Percentiles rank a stretch among this genome's conserved stretches.
Conservation (phyloP, 2,329 filamentous ascomycete species). For the Chalaropsis thielavioides region DNA sequence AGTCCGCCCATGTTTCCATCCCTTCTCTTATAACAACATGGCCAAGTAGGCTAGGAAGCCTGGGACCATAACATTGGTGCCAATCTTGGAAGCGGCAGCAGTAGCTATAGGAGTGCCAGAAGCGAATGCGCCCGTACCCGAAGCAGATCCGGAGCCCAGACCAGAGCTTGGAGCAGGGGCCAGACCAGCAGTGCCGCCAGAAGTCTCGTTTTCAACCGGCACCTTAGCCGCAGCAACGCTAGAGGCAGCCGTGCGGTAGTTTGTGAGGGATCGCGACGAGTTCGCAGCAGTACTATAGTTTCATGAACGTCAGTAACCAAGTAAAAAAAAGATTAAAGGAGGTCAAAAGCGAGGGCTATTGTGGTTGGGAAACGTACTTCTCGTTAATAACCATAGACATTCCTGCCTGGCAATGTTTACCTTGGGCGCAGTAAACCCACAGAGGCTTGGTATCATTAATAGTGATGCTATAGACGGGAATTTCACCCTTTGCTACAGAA, state of each 20-base stretch:
- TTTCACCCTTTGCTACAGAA: conserved; percentile 32
- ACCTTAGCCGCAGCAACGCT: conserved; percentile 23
- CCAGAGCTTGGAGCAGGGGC: conserved; percentile 6
- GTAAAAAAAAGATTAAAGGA: neutral
- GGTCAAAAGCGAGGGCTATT: neutral
- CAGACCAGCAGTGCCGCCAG: conserved; percentile 14
- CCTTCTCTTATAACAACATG: conserved; percentile 10
- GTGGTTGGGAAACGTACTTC: conserved; percentile 36
- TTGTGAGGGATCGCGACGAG: conserved; percentile 35
- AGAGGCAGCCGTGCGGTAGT: conserved; percentile 32
- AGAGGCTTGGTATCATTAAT: conserved; percentile 56
- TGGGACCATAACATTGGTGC: conserved; percentile 1
- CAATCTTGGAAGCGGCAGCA: conserved; percentile 12
- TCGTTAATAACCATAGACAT: conserved; percentile 69
- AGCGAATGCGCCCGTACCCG: neutral
- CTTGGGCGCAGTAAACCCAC: conserved; percentile 68
- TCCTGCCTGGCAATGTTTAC: conserved; percentile 56
- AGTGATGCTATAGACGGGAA: conserved; percentile 56
- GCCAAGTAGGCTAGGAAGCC: conserved; percentile 12
- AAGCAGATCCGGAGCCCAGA: conserved; percentile 4
- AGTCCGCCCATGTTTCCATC: neutral
- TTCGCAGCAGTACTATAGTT: conserved; percentile 34
- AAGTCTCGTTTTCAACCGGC: conserved; percentile 18
- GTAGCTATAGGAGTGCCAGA: conserved; percentile 12
- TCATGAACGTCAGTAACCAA: neutral